Evolutionary conservation across 192 early-diverging fungal genomes (phyloP), one percentile per base, ranked within the genome.

Genomic region (Entomortierella beljakovae): DNA sequence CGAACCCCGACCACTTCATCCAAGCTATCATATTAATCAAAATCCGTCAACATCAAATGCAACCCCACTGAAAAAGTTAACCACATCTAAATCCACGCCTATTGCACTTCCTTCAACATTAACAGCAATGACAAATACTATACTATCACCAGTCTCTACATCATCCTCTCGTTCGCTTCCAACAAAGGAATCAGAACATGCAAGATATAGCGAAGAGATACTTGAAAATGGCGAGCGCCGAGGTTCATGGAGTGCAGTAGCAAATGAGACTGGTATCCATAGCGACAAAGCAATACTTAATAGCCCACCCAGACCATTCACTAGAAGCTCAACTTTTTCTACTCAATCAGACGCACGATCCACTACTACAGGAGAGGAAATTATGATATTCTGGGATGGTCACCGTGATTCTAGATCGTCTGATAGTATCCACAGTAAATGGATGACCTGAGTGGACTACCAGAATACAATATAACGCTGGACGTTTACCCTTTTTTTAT

Each of bases 331-430:
- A 23, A 68, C 60, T 2, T 57, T 77, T 43, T 79, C 75, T 3
- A 79, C 62, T 1, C 25, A 46, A 10, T 65, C 67, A 6, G 74
- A 69, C 34, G 29, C 61, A 26, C 61, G 66, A n/a, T 79, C 66
- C 3, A 58, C 57, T 1, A 59, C 35, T 6, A 76, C 72, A 6
- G 75, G 75, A 1, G 75, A 79, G 25, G 75, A 70, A 42, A 79
- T 79, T 29, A 79, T 70, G 75, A 69, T 79, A 29, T 79, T 70
- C 49, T 79, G 75, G 75, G 68, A 79, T 51, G 75, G 75, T 7
- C 60, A 63, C 37, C 66, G 66, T 1, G 48, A 50, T 34, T 77
- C 74, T 3, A 58, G 57, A 50, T 33, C 32, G 1, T 69, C 75
- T 6, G 57, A 38, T 58, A 43, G 22, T 8, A n/a, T 50, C 18